Conservation (phyloP, 805 yeast genomes). For the Candida dendrica region DNA sequence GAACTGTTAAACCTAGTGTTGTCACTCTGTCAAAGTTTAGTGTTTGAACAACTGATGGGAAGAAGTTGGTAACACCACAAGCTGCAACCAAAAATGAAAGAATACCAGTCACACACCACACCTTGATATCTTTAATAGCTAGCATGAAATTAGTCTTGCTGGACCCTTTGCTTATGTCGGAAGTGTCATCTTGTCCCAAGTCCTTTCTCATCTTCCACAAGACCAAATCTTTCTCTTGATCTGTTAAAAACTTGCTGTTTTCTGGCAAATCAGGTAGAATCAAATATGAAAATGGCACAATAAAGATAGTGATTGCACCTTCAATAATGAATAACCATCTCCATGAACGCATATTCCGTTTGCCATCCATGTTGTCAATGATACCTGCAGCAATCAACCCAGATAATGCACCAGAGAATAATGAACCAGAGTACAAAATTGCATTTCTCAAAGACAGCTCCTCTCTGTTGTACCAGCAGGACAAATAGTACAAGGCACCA, state of each 20-base stretch:
- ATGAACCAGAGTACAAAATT: slow-evolving; percentile 42
- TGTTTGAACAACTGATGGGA: slow-evolving; percentile 54
- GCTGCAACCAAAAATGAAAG: slow-evolving; percentile 44
- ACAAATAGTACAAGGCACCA: slow-evolving; percentile 41
- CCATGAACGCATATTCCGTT: slow-evolving; percentile 40
- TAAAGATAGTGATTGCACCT: slow-evolving; percentile 43
- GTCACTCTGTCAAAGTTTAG: slow-evolving; percentile 41
- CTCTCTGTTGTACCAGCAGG: slow-evolving; percentile 48
- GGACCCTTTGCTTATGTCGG: slow-evolving; percentile 19
- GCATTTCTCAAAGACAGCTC: slow-evolving; percentile 45
- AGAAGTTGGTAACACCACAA: slow-evolving; percentile 54
- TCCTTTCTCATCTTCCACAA: slow-evolving; percentile 22
- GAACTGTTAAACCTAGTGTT: slow-evolving; percentile 51
- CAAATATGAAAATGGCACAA: slow-evolving; percentile 40
- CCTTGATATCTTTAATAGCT: slow-evolving; percentile 34
- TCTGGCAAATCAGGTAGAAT: slow-evolving; percentile 48
- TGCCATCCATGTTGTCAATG: slow-evolving; percentile 33
- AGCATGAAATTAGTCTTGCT: slow-evolving; percentile 29
- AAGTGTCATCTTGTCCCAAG: slow-evolving; percentile 22
- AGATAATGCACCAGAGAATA: slow-evolving; percentile 45
- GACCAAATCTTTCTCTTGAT: slow-evolving; percentile 34
- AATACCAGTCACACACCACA: slow-evolving; percentile 40
- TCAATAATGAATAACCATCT: slow-evolving; percentile 51
- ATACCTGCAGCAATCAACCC: slow-evolving; percentile 52
- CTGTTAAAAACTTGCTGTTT: slow-evolving; percentile 37